Evolutionary conservation across 805 yeast species (phyloP).

Genomic region (Myxozyma monticola): DNA sequence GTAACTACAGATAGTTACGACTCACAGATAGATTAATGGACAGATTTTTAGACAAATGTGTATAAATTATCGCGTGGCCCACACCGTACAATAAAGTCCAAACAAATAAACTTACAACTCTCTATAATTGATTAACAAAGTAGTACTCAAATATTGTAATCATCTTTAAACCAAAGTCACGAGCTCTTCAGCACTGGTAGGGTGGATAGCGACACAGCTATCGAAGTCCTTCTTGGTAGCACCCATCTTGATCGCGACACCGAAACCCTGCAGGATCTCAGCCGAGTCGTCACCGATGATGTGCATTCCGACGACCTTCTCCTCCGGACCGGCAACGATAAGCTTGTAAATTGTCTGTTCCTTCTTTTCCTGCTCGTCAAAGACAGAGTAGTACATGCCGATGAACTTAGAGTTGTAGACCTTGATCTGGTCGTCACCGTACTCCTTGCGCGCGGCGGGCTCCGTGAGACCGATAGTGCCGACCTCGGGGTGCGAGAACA

Average conservation of each 20-base stretch:
- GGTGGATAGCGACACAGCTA: slow-evolving; percentile 95
- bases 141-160: no score
- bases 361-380: slow-evolving; percentile 62
- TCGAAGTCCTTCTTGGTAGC: slow-evolving; percentile 97
- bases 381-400: slow-evolving; percentile 91
- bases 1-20: no score
- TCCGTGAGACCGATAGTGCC: slow-evolving; percentile 90
- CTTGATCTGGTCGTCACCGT: slow-evolving; percentile 77
- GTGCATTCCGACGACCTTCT: slow-evolving; percentile 94
- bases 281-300: slow-evolving; percentile 87
- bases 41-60: neutral
- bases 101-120: no score
- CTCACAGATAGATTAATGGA: no score
- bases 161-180: slow-evolving; percentile 67
- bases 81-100: no score
- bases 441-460: slow-evolving; percentile 70
- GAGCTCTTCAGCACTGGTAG: slow-evolving; percentile 96
- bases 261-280: slow-evolving; percentile 96
- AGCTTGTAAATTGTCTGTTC: slow-evolving; percentile 86
- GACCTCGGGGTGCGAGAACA: slow-evolving; percentile 98
- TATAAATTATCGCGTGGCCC: no score
- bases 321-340: slow-evolving; percentile 73
- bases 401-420: slow-evolving; percentile 79
- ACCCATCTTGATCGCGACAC: slow-evolving; percentile 98
- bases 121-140: no score